Evolutionary conservation across 371 early-diverging fungal species (phyloP).

Genomic region (Apophysomyces variabilis): DNA sequence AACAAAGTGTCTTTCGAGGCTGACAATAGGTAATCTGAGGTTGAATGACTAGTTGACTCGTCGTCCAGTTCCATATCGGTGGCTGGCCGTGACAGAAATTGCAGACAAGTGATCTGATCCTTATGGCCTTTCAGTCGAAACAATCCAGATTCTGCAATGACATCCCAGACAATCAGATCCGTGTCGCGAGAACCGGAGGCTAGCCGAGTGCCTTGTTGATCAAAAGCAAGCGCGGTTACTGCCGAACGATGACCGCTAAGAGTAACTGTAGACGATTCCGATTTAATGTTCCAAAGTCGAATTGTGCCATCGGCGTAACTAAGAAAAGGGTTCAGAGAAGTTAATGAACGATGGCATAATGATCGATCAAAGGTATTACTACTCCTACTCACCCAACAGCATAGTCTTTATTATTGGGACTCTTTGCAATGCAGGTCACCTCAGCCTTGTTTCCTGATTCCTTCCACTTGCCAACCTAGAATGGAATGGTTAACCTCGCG

Average conservation of each 20-base stretch:
- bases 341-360: constrained; percentile 28
- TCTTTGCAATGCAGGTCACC: constrained; percentile 76
- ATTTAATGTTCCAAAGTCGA: constrained; percentile 70
- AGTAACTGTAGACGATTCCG: constrained; percentile 61
- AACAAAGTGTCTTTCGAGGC: constrained; percentile 94
- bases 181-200: constrained; percentile 94
- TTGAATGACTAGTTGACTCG: constrained; percentile 38
- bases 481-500: too few species aligned
- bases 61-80: constrained; percentile 27
- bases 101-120: constrained; percentile 84
- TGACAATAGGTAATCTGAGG: constrained; percentile 78
- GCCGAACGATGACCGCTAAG: constrained; percentile 93
- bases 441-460: constrained; percentile 81
- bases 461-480: constrained; percentile 68
- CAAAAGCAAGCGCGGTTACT: constrained; percentile 84
- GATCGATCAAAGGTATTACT: not conserved
- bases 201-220: constrained; percentile 76
- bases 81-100: constrained; percentile 48
- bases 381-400: constrained; percentile 76
- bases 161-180: constrained; percentile 94
- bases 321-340: constrained; percentile 6
- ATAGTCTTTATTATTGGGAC: constrained; percentile 66
- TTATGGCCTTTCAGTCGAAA: constrained; percentile 93
- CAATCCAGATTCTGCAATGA: constrained; percentile 88
- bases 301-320: constrained; percentile 86